Evolutionary conservation across 352 stramenopile genomes (phyloP), one percentile per base, ranked within the genome.

Genomic region (Nothophytophthora sp.): DNA sequence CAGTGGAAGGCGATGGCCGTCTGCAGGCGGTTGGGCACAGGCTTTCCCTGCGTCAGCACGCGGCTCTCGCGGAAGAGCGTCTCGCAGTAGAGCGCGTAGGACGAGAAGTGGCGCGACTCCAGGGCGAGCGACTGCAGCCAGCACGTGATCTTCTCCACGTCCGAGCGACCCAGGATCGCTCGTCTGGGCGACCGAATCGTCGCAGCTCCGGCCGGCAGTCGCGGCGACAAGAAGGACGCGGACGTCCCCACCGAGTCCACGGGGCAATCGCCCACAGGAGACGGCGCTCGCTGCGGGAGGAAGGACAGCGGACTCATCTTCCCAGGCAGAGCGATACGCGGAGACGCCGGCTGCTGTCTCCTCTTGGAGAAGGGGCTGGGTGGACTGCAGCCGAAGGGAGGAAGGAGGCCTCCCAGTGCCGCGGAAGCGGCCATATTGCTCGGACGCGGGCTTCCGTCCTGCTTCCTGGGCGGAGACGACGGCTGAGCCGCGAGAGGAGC

Each of bases 1-100:
- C 81, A 92, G 41, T 92, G 75, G 51, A 92, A 89, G 7, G 81
- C 81, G 24, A 90, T 63, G 1, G 81, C 81, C 0, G 81, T 90
- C 47, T 88, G 76, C 20, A 92, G 54, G 0, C 79, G 74, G 37
- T 92, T 92, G 1, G 81, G 81, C 25, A 57, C 69, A 0, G 72
- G 54, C 47, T 92, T 90, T 23, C 79, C 81, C 20, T 71, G 66
- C n/a, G 75, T 63, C 15, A 92, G 45, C 20, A 81, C 69, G 23
- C 64, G 62, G 33, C 72, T 84, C 43, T 92, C 79, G 27, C 60
- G 74, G 42, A 92, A 88, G 8, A 90, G 60, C 62, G 82, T 86
- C 42, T 92, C 74, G 36, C 78, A 89, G 42, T 89, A 90, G 24
- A 90, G 59, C 34, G 74, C 78, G 44, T 86, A 92, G 20, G 81